Base-by-base conservation (phyloP, 345 rosid species). In the Erodium maritimum region DNA sequence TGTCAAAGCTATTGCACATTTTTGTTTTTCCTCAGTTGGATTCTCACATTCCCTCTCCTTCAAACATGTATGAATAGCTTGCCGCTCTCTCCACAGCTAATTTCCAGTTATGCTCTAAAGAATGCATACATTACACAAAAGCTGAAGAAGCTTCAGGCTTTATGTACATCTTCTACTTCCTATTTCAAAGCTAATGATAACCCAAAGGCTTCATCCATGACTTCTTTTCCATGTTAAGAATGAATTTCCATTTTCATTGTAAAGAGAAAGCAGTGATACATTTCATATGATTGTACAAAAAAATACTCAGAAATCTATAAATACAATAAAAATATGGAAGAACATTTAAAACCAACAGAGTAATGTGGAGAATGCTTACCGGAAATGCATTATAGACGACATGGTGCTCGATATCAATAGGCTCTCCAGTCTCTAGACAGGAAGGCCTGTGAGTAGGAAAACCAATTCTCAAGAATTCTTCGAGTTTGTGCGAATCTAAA, bases 321-420 rank as follows among this genome's bases (percentile, higher is more conserved):
- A 37, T 5, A 9, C 11, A 19, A 13, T 13, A 42, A 59, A 48
- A 8, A 50, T 13, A 57, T 22, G 37, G 11, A 25, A 12, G 8
- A 57, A 8, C 57, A 65, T 18, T 50, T 21, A 21, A 19, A 33
- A 23, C 51, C 42, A 23, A 12, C 17, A 25, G 5, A 52, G 19
- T 3, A 50, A 17, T 12, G 18, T n/a, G 13, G 14, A 25, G n/a
- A 57, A 57, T 45, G 46, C 87, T 77, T 78, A 87, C 99, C 64
- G 87, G 88, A 60, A 85, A 90, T 7, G 75, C 82, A 29, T 90
- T 90, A 62, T 72, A 90, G 63, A 90, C 87, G 29, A 94, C 34
- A 23, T 85, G 95, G 69, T 94, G 99, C 76, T 90, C 97, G 13
- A 90, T 84, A 69, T 90, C 97, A 24, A 90, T 84, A 22, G 82